Conservation (phyloP, 176 grass and related monocot species). For the Leersia perrieri region DNA sequence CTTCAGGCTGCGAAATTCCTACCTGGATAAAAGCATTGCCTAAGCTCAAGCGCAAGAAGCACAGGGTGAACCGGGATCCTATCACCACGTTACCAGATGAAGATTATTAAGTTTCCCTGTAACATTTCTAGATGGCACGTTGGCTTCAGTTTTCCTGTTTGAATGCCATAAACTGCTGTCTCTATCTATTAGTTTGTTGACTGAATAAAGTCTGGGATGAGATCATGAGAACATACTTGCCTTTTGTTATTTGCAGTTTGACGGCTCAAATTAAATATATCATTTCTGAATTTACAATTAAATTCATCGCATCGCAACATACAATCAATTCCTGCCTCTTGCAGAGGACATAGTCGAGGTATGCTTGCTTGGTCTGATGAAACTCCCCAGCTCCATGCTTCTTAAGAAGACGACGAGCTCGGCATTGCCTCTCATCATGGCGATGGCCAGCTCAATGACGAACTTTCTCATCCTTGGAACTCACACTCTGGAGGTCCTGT, state of each 20-base stretch:
- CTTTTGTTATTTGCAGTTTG: background rate
- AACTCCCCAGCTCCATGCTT: slow-evolving; percentile 22
- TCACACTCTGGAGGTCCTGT: slow-evolving; percentile 19
- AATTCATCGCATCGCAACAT: background rate
- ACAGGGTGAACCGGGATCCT: slow-evolving; percentile 63
- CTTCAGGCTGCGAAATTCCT: slow-evolving; percentile 85
- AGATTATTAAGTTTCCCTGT: slow-evolving; percentile 31
- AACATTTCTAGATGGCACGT: slow-evolving; percentile 15
- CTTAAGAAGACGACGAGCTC: slow-evolving; percentile 13
- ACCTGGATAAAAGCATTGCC: slow-evolving; percentile 82
- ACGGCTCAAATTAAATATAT: background rate
- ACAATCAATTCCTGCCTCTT: too few species aligned
- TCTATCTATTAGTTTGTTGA: background rate
- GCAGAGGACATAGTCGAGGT: background rate
- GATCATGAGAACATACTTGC: background rate
- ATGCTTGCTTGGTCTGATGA: too few species aligned
- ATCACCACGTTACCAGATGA: slow-evolving; percentile 56
- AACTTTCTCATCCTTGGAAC: slow-evolving; percentile 42
- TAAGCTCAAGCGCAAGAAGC: slow-evolving; percentile 85
- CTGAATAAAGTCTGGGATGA: background rate
- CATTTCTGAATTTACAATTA: background rate
- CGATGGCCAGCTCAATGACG: slow-evolving; percentile 23
- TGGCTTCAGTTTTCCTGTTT: slow-evolving; percentile 47
- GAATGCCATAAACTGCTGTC: slow-evolving; percentile 4
- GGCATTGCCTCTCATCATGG: slow-evolving; percentile 6